Conservation (phyloP, 192 early-diverging fungal genomes). For the Neocallimastix lanati region DNA sequence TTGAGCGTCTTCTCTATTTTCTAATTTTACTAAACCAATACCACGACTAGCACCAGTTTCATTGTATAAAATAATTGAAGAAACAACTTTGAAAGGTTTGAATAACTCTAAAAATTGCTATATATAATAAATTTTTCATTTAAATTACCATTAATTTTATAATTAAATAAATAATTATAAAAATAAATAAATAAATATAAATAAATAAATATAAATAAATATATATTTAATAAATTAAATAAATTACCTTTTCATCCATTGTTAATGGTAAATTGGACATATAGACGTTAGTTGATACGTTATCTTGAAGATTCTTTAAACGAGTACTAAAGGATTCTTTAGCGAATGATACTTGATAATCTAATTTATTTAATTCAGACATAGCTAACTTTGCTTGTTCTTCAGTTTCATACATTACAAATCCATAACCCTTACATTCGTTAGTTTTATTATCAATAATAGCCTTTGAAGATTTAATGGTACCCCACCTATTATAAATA, state of each 20-base stretch:
- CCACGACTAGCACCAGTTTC: slow-evolving; percentile 44
- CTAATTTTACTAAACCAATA: slow-evolving; percentile 65
- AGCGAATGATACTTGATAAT: slow-evolving; percentile 58
- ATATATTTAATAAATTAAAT: no score
- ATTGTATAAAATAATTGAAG: slow-evolving; percentile 60
- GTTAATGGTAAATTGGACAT: slow-evolving; percentile 61
- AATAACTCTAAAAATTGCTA: slow-evolving; percentile 41
- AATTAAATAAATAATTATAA: no score
- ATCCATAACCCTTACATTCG: slow-evolving; percentile 78
- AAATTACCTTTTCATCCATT: slow-evolving; percentile 45
- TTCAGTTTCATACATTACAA: slow-evolving; percentile 62
- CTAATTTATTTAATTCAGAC: slow-evolving; percentile 37
- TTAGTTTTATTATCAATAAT: slow-evolving; percentile 63
- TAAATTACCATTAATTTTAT: no score
- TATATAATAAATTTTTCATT: no score
- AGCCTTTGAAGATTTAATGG: slow-evolving; percentile 62
- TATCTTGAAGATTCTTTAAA: slow-evolving; percentile 52
- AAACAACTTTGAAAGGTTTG: slow-evolving; percentile 40
- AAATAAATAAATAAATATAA: no score
- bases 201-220: no score
- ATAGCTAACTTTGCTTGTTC: slow-evolving; percentile 49
- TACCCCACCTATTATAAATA: slow-evolving; percentile 31
- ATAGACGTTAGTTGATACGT: slow-evolving; percentile 62
- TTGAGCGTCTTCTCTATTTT: slow-evolving; percentile 45
- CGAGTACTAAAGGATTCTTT: slow-evolving; percentile 53